Evolutionary conservation across 106 monocot species (phyloP).

Genomic region (Dioscorea zingiberensis): DNA sequence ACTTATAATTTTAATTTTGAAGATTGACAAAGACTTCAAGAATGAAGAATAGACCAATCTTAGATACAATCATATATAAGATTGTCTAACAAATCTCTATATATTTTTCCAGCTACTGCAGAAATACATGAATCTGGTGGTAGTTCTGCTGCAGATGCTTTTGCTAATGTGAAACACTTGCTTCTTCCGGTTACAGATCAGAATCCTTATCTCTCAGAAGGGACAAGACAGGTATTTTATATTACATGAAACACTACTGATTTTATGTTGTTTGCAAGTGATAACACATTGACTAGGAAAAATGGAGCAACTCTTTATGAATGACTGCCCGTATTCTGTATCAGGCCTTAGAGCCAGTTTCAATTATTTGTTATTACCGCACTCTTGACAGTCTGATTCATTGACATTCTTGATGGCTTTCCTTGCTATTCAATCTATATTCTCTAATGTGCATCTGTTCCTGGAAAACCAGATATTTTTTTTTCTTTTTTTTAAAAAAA

Average conservation of each 20-base stretch:
- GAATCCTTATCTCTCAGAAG: conserved; percentile 80
- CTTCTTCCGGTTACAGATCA: conserved; percentile 68
- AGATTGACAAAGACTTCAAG: too few species aligned
- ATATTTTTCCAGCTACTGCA: conserved; percentile 36
- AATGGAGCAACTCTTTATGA: background rate
- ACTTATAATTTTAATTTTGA: too few species aligned
- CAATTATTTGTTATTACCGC: background rate
- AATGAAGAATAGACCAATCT: too few species aligned
- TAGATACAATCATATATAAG: too few species aligned
- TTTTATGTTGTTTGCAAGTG: background rate
- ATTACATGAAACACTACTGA: background rate
- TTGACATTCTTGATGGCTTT: too few species aligned
- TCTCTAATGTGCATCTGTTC: too few species aligned
- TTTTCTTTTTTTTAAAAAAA: too few species aligned
- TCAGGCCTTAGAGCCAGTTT: background rate
- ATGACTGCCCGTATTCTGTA: background rate
- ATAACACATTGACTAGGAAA: background rate
- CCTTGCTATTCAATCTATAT: too few species aligned
- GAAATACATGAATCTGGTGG: conserved; percentile 39
- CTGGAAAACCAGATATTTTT: too few species aligned
- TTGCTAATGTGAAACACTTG: conserved; percentile 50
- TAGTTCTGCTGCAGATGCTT: conserved; percentile 29
- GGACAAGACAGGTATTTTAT: conserved; percentile 60
- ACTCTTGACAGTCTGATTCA: background rate
- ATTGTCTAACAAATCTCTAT: background rate